These are phyloP conservation scores for Bonnemaisonia californica DNA, from an alignment of 31 red algal species.

Conservation along the genomic window DNA sequence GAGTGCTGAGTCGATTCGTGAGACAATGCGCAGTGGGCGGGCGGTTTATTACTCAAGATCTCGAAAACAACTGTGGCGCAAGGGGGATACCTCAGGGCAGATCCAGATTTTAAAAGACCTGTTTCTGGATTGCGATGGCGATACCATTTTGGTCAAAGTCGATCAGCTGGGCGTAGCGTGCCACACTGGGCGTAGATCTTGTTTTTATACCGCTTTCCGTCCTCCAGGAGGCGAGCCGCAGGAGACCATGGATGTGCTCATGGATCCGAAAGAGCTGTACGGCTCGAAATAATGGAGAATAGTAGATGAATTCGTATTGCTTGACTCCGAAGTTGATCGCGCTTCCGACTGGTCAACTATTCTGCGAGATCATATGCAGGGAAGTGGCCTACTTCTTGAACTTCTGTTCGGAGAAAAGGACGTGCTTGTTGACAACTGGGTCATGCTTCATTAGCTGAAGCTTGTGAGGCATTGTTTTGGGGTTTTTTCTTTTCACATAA, in stretches of 20 bases:
- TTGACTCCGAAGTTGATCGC: background rate
- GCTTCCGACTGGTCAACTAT: background rate
- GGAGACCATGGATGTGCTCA: conserved; percentile 63
- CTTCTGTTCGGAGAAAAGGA: conserved; percentile 97
- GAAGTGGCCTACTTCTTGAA: conserved; percentile 64
- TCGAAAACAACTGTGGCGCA: conserved; percentile 85
- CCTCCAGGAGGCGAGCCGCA: conserved; percentile 54
- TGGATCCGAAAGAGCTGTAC: conserved; percentile 88
- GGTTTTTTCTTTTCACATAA: conserved; percentile 93
- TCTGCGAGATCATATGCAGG: background rate
- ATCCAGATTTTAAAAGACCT: conserved; percentile 83
- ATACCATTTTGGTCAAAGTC: conserved; percentile 91
- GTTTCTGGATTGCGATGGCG: conserved; percentile 92
- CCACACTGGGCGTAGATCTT: conserved; percentile 95
- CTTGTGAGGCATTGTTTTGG: conserved; percentile 86
- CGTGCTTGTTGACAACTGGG: conserved; percentile 92
- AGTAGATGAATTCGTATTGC: background rate
- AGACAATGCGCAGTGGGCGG: conserved; percentile 77
- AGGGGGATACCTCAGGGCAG: conserved; percentile 98
- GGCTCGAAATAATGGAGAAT: conserved; percentile 18
- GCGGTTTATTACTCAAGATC: conserved; percentile 95
- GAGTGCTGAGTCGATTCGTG: conserved; percentile 79
- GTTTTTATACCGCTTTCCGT: conserved; percentile 88
- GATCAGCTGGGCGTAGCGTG: conserved; percentile 97
- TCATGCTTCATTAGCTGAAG: conserved; percentile 96